These are phyloP conservation scores for Adenanthera pavonina DNA, from an alignment of 306 rosid species.

Conservation along the genomic window DNA sequence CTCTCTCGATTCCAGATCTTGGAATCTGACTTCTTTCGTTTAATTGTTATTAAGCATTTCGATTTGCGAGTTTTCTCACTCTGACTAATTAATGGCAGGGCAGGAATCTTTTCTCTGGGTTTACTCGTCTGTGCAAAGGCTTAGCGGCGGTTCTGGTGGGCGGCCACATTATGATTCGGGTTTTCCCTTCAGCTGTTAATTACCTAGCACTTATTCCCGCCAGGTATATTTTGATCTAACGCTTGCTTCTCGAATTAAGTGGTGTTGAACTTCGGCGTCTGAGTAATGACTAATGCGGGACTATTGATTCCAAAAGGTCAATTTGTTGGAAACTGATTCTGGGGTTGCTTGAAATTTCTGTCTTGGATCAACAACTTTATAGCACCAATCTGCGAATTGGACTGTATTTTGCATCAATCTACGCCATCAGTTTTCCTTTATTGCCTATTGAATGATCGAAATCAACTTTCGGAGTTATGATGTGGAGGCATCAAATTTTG, in stretches of 20 bases:
- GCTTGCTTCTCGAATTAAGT: background rate
- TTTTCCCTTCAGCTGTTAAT: constrained; percentile 63
- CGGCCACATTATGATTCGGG: constrained; percentile 68
- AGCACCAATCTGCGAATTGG: background rate
- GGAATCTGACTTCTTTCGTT: background rate
- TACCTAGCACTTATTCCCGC: constrained; percentile 94
- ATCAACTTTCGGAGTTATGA: background rate
- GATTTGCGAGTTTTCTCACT: background rate
- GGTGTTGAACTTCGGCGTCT: background rate
- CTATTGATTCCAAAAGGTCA: background rate
- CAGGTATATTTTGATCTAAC: constrained; percentile 44
- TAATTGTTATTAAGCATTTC: background rate
- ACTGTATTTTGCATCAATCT: background rate
- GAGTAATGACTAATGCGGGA: background rate
- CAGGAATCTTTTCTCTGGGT: constrained; percentile 64
- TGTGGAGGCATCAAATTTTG: background rate
- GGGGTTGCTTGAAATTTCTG: background rate
- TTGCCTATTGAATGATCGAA: background rate
- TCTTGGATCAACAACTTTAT: background rate
- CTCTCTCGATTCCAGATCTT: constrained; percentile 30
- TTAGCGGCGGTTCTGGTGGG: constrained; percentile 73
- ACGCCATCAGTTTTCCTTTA: background rate
- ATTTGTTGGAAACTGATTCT: background rate
- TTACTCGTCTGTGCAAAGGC: constrained; percentile 81
- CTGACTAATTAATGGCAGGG: constrained; percentile 44